Conservation (phyloP, 169 alveolate genomes). For the Cryptosporidium sp. region DNA sequence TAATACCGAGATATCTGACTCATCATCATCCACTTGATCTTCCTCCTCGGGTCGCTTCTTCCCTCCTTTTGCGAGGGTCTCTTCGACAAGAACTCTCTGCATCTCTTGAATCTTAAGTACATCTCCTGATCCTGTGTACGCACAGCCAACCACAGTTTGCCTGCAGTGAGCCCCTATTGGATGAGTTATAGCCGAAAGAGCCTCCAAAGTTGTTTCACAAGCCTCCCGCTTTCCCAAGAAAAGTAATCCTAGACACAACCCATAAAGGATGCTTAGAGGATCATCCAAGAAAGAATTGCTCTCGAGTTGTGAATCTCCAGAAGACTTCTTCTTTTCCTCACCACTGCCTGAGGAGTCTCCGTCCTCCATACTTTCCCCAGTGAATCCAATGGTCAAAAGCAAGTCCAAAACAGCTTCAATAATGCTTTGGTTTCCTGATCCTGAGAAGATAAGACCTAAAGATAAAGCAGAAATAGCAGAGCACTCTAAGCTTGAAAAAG, state of each 20-base stretch:
- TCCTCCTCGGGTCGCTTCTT: conserved; percentile 16
- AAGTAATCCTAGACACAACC: conserved; percentile 87
- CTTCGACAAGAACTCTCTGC: conserved; percentile 90
- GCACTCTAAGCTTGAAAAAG: conserved; percentile 89
- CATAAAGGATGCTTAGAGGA: conserved; percentile 75
- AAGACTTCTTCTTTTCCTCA: neutral
- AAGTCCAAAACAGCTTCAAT: conserved; percentile 90
- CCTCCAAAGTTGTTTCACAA: conserved; percentile 91
- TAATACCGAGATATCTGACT: conserved; percentile 79
- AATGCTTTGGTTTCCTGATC: conserved; percentile 94
- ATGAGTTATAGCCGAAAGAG: conserved; percentile 85
- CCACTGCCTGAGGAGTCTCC: neutral
- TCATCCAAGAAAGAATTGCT: conserved; percentile 74
- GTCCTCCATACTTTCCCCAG: neutral
- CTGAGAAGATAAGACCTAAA: conserved; percentile 95
- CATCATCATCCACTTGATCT: conserved; percentile 75
- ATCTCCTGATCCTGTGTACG: conserved; percentile 98
- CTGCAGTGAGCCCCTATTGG: conserved; percentile 70
- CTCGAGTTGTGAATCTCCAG: neutral
- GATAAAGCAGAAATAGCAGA: conserved; percentile 96
- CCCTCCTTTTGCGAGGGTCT: conserved; percentile 4
- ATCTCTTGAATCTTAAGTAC: conserved; percentile 95
- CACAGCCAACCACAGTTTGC: conserved; percentile 84
- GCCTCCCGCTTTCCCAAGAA: conserved; percentile 91
- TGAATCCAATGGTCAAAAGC: conserved; percentile 24